Conservation (phyloP, 345 rosid genomes). For the Aethionema arabicum region DNA sequence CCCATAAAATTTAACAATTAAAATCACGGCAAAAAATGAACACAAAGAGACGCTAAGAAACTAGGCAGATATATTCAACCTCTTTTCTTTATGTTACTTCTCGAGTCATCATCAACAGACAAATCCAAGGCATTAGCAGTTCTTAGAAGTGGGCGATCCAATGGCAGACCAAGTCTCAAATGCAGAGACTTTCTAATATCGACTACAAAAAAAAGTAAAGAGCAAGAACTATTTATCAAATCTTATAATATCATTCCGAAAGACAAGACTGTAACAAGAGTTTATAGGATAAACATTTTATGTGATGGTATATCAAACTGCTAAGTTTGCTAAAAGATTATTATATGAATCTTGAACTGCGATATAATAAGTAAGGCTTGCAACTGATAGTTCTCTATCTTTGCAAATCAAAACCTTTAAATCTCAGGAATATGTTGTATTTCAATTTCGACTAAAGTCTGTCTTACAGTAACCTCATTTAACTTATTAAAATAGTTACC, state of each 20-base stretch:
- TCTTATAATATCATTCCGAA: background rate
- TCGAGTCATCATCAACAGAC: slow-evolving; percentile 45
- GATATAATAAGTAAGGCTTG: background rate
- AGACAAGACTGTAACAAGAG: background rate
- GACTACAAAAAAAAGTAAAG: slow-evolving; percentile 46
- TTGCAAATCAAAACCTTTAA: background rate
- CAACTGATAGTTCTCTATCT: slow-evolving; percentile 5
- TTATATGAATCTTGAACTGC: background rate
- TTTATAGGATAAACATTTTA: background rate
- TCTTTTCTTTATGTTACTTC: slow-evolving; percentile 42
- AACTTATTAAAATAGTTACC: slow-evolving; percentile 41
- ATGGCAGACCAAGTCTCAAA: slow-evolving; percentile 72
- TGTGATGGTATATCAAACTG: background rate
- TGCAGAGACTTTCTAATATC: slow-evolving; percentile 75
- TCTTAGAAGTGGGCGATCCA: slow-evolving; percentile 85
- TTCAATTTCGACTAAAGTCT: background rate
- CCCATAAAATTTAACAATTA: slow-evolving; percentile 5
- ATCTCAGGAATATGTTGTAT: background rate
- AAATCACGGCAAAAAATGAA: slow-evolving; percentile 11
- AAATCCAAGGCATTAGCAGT: slow-evolving; percentile 73
- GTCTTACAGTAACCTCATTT: background rate
- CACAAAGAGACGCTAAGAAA: slow-evolving; percentile 3
- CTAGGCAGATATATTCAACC: slow-evolving; percentile 43
- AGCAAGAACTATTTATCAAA: slow-evolving; percentile 7
- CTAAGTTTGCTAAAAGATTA: background rate